Evolutionary conservation across 495 filamentous ascomycete genomes (phyloP), one percentile per base, ranked within the genome.

Genomic region (Xylaria grammica): DNA sequence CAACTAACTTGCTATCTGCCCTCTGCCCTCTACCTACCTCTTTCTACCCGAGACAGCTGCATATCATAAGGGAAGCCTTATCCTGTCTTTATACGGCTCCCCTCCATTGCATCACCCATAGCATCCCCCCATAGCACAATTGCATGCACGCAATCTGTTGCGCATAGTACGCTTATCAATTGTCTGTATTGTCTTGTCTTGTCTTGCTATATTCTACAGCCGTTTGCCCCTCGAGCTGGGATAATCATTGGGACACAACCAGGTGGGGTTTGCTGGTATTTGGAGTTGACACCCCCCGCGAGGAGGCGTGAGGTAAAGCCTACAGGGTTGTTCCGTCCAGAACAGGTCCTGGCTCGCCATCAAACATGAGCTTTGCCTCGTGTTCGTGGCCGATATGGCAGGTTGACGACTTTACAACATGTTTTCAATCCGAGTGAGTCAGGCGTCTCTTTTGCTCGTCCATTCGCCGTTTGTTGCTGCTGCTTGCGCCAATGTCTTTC

Each of bases 381-480:
- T 99, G 95, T 76, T 74, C 85, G 69, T 87, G 87, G 75, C 91
- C 92, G 50, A 81, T 93, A 70, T 99, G 95, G 95, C 84, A 81
- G 69, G 78, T 84, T 63, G 95, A 99, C 78, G 96, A 99, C 78
- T 90, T 99, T 73, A 90, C 90, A 11, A 79, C 74, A 55, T 98
- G 96, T 78, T 94, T 99, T 73, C 89, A 92, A 72, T 86, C 85
- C 81, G 92, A 96, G 94, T 97, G 78, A 77, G 91, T n/a, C 34
- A 19, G 20, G 19, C 20, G 38, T 24, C 19, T 60, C 36, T 30
- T 30, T 60, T 30, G 22, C 26, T 19, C 4, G 11, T 57, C n/a
- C 9, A 19, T 36, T 26, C 29, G 1, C 48, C 40, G 27, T 4
- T 30, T 50, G n/a, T 30, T 60, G 57, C 19, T 36, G 4, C 32